Evolutionary conservation across 1,284 basidiomycete species (phyloP).

Genomic region (Trichosporon sp.): DNA sequence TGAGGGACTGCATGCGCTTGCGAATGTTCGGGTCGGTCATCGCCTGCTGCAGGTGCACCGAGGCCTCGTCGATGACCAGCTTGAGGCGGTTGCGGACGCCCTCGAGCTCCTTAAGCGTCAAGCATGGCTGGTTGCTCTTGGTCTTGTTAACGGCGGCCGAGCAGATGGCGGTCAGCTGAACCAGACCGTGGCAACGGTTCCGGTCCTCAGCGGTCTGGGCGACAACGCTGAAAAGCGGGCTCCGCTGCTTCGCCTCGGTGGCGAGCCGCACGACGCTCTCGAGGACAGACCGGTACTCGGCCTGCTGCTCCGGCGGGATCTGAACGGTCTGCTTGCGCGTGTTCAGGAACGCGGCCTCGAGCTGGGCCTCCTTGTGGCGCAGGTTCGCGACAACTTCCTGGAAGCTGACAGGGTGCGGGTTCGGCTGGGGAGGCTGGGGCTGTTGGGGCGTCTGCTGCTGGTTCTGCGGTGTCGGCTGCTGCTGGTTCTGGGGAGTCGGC

Average conservation of each 20-base stretch:
- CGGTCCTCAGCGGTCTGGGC: constrained; percentile 16
- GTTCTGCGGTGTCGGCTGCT: constrained; percentile 8
- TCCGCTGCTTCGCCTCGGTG: constrained; percentile 18
- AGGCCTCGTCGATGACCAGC: constrained; percentile 12
- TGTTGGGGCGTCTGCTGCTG: constrained; percentile 5
- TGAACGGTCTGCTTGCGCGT: constrained; percentile 11
- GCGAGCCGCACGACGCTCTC: constrained; percentile 13
- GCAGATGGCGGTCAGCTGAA: constrained; percentile 18
- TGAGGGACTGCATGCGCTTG: constrained; percentile 17
- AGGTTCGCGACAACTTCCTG: constrained; percentile 16
- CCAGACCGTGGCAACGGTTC: constrained; percentile 9
- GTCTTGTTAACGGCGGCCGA: constrained; percentile 17
- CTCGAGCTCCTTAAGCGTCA: constrained; percentile 21
- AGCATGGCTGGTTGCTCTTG: constrained; percentile 14
- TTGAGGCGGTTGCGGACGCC: constrained; percentile 11
- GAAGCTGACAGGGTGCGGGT: constrained; percentile 14
- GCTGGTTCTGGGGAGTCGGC: constrained; percentile 5
- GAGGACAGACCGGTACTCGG: constrained; percentile 12
- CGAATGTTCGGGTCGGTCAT: constrained; percentile 15
- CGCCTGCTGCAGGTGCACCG: constrained; percentile 12
- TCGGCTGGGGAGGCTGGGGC: constrained; percentile 8
- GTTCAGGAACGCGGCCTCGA: constrained; percentile 20
- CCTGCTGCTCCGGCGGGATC: constrained; percentile 18
- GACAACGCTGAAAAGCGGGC: constrained; percentile 19
- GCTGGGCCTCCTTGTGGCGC: constrained; percentile 15